These are phyloP conservation scores for Thermothielavioides terrestris DNA, from an alignment of 495 filamentous ascomycete genomes.

Conservation along the genomic window DNA sequence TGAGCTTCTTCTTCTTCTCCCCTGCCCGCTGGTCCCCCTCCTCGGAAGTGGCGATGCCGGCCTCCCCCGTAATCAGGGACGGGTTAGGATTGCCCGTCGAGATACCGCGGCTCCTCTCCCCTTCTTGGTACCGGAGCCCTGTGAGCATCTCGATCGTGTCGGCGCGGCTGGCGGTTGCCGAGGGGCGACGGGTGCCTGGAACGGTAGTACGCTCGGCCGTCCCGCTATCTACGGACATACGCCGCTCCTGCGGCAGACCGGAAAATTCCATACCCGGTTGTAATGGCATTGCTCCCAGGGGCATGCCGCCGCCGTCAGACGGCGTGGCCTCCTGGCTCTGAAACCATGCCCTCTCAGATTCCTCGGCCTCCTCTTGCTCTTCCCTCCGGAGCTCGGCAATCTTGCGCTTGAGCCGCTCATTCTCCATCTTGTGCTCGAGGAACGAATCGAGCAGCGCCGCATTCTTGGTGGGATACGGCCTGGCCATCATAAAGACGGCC, in stretches of 20 bases:
- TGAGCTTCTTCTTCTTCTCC: conserved; percentile 83
- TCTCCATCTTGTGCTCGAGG: conserved; percentile 95
- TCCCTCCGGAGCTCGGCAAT: conserved; percentile 81
- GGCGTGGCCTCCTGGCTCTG: conserved; percentile 47
- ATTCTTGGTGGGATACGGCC: conserved; percentile 86
- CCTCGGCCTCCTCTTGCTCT: conserved; percentile 67
- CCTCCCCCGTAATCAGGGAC: conserved; percentile 74
- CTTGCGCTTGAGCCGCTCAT: conserved; percentile 73
- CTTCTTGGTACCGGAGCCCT: conserved; percentile 77
- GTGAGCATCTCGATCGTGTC: conserved; percentile 93
- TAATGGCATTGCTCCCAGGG: conserved; percentile 3
- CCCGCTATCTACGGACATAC: conserved; percentile 56
- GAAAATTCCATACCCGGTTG: conserved; percentile 14
- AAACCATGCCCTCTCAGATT: conserved; percentile 42
- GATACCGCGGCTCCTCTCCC: conserved; percentile 81
- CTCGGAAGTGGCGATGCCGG: conserved; percentile 70
- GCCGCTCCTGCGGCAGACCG: conserved; percentile 68
- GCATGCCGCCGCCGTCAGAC: conserved; percentile 34
- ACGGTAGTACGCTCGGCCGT: conserved; percentile 78
- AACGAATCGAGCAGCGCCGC: conserved; percentile 82
- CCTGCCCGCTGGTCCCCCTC: conserved; percentile 60
- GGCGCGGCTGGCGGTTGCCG: conserved; percentile 67
- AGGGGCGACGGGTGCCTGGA: conserved; percentile 57
- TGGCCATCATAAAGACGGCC: conserved; percentile 88
- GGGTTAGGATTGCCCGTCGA: conserved; percentile 76